Base-by-base conservation (phyloP, 805 yeast species). In the Hagleromyces aurorensis region DNA sequence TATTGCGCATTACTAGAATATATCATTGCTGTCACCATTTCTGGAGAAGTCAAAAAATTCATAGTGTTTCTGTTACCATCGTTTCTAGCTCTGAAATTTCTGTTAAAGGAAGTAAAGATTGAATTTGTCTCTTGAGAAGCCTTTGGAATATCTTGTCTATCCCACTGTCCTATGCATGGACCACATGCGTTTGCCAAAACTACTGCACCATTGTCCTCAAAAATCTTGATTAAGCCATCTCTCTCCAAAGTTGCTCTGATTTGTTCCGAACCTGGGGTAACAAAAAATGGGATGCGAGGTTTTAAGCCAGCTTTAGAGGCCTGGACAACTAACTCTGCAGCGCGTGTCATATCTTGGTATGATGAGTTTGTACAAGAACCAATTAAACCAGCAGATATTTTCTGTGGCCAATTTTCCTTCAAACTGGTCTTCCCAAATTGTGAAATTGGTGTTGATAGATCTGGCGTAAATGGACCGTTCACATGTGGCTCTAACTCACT, bases 121-220 rank as follows among this genome's bases (percentile, higher is more conserved):
- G 97, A 83, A 62, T 86, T 87, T 48, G 69, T 68, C 41, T 78
- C 85, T 30, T 67, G 65, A 5, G 79, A 70, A 16, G 69, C 64
- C 56, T 75, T 75, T 26, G 72, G 59, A 24, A 82, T 72, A 55
- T 83, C 94, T 43, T 72, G 69, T 68, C 97, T 81, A 59, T 91
- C 96, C 98, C 98, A 89, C 69, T 89, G 98, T 36, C 98, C 98
- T 56, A 89, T 89, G 69, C 98, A 89, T 52, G 97, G 98, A 46
- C 98, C 98, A 71, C 98, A 89, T 13, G 98, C 98, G 59, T 89
- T 89, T 32, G 97, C 96, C 47, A 89, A 70, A 25, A 89, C 94
- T 36, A 74, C 70, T 46, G 95, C 98, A 37, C 97, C 97, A 49
- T 77, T 79, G 32, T 79, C 75, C 58, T 78, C 77, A 58, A 89